Percentiles rank a stretch among this genome's conserved stretches.
Conservation (phyloP, 768 basidiomycete species). For the Epithele typhae region DNA sequence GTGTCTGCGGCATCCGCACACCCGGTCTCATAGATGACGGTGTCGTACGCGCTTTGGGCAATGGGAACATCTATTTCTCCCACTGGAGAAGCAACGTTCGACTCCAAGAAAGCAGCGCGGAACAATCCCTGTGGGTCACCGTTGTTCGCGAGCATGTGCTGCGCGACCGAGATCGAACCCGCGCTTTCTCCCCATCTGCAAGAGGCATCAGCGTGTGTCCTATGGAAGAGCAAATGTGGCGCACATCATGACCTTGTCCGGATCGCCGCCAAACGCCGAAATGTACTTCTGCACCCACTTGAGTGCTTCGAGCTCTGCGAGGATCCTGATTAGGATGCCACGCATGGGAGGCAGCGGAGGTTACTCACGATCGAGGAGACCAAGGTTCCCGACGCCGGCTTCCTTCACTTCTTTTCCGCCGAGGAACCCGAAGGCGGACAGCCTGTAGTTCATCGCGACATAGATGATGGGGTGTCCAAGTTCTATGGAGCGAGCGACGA, state of each 20-base stretch:
- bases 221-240: background rate
- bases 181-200: slow-evolving; percentile 34
- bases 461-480: slow-evolving; percentile 43
- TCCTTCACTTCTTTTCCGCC: slow-evolving; percentile 20
- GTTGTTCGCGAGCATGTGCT: slow-evolving; percentile 23
- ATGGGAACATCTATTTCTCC: background rate
- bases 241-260: slow-evolving; percentile 38
- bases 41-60: slow-evolving; percentile 29
- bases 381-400: slow-evolving; percentile 28
- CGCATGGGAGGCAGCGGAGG: too few species aligned
- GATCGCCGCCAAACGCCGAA: slow-evolving; percentile 40
- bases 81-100: background rate
- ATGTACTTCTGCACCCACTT: slow-evolving; percentile 41
- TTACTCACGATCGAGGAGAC: slow-evolving; percentile 35
- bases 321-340: background rate
- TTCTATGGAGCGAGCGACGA: slow-evolving; percentile 41
- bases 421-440: slow-evolving; percentile 19
- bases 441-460: slow-evolving; percentile 49
- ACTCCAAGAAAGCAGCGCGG: slow-evolving; percentile 34
- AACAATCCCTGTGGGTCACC: slow-evolving; percentile 20
- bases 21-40: slow-evolving; percentile 32
- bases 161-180: slow-evolving; percentile 30
- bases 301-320: slow-evolving; percentile 34
- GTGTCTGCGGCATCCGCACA: slow-evolving; percentile 32
- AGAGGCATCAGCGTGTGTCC: too few species aligned